Conservation (phyloP, 768 basidiomycete species). For the Baorangia bicolor region DNA sequence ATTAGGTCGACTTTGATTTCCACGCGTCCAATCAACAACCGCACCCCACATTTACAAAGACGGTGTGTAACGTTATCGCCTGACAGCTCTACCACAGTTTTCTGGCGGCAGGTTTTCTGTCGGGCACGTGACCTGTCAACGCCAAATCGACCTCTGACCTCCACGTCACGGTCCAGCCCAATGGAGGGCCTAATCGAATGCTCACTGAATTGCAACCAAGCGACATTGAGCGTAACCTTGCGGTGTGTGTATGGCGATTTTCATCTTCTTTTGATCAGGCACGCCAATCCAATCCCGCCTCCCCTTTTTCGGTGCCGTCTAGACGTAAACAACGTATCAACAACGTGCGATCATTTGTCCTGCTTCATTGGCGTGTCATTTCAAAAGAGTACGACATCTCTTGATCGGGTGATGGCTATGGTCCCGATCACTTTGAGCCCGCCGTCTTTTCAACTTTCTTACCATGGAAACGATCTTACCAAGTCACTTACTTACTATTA, state of each 20-base stretch:
- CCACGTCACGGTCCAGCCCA: constrained; percentile 11
- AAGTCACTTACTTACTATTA: constrained; percentile 2
- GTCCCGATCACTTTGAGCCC: constrained; percentile 15
- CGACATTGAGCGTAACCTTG: constrained; percentile 18
- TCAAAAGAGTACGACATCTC: constrained; percentile 25
- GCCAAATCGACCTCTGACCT: neutral
- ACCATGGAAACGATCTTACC: constrained; percentile 30
- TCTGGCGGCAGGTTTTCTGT: constrained; percentile 6
- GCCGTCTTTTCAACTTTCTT: constrained; percentile 21
- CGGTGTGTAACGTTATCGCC: neutral
- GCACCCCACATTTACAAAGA: neutral
- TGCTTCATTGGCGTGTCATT: constrained; percentile 22
- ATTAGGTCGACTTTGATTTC: neutral
- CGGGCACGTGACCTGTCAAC: constrained; percentile 27
- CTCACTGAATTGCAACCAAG: constrained; percentile 11
- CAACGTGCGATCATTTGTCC: constrained; percentile 27
- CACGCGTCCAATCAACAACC: constrained; percentile 8
- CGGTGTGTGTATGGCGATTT: constrained; percentile 20
- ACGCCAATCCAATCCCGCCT: constrained; percentile 19
- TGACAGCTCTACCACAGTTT: neutral
- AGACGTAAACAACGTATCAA: constrained; percentile 28
- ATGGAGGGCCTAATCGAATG: neutral
- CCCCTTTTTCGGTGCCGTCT: constrained; percentile 36
- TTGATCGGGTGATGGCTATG: constrained; percentile 26
- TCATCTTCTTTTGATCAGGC: constrained; percentile 27